Evolutionary conservation across 495 filamentous ascomycete genomes (phyloP).

Genomic region (Aspergillus bridgeri): DNA sequence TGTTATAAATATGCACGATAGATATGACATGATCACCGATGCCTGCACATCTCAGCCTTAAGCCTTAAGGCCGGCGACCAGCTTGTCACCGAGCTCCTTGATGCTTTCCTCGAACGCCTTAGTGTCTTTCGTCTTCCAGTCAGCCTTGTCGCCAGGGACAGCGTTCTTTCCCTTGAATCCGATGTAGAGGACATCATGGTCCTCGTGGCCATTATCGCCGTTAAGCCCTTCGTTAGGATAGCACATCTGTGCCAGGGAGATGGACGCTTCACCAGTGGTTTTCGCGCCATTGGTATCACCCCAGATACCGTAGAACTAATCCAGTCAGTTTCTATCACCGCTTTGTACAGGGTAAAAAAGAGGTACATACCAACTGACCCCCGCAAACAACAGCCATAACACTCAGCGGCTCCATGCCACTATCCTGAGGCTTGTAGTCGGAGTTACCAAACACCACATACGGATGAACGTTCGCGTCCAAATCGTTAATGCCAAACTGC

Average conservation of each 20-base stretch:
- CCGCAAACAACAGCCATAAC: constrained; percentile 63
- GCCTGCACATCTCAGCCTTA: constrained; percentile 1
- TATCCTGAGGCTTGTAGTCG: constrained; percentile 49
- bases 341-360: not conserved
- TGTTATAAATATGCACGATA: not conserved
- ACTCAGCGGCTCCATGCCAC: constrained; percentile 56
- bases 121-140: constrained; percentile 45
- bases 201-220: constrained; percentile 49
- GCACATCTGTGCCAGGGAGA: constrained; percentile 57
- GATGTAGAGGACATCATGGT: constrained; percentile 51
- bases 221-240: constrained; percentile 41
- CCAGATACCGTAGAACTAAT: constrained; percentile 62
- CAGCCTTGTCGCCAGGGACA: constrained; percentile 45
- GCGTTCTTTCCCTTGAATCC: constrained; percentile 50
- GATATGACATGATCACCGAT: not conserved
- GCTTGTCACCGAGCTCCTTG: constrained; percentile 41
- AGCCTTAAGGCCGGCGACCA: constrained; percentile 22
- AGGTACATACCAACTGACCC: constrained; percentile 42
- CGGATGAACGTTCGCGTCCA: constrained; percentile 59
- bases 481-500: constrained; percentile 47
- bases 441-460: constrained; percentile 67
- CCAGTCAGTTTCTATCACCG: not conserved
- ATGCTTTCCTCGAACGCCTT: constrained; percentile 51
- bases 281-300: constrained; percentile 59
- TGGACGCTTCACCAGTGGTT: constrained; percentile 54